Conservation (phyloP, 2,329 filamentous ascomycete genomes). For the Microdochium nivale region DNA sequence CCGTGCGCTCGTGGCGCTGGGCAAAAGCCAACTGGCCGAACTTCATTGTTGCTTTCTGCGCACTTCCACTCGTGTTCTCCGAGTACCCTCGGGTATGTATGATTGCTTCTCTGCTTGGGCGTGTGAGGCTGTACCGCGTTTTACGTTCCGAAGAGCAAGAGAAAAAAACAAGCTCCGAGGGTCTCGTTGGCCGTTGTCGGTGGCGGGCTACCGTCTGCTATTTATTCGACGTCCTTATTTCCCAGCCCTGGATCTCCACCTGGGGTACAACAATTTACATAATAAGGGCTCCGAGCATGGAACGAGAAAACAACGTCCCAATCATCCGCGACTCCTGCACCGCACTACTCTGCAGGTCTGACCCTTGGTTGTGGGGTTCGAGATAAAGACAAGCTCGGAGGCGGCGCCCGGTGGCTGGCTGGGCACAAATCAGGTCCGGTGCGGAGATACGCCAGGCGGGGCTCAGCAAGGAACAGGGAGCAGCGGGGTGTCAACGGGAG, state of each 20-base stretch:
- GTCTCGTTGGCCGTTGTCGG: background rate
- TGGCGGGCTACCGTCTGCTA: background rate
- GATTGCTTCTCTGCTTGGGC: too few relatives aligned
- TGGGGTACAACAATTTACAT: background rate
- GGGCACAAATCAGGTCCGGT: background rate
- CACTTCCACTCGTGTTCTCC: too few relatives aligned
- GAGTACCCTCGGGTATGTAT: too few relatives aligned
- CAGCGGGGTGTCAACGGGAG: too few relatives aligned
- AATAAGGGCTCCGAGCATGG: background rate
- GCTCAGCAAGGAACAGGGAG: too few relatives aligned
- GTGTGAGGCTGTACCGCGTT: too few relatives aligned
- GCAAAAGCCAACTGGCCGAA: slow-evolving; percentile 10
- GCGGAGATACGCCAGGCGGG: background rate
- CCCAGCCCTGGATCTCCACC: background rate
- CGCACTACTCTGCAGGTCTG: background rate
- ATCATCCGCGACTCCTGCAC: background rate
- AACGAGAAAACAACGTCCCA: background rate
- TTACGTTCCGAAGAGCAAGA: background rate
- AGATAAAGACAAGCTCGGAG: too few relatives aligned
- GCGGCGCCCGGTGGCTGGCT: background rate
- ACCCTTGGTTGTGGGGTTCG: background rate
- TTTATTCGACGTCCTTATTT: background rate
- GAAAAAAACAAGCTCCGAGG: background rate
- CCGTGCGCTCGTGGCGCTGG: slow-evolving; percentile 16
- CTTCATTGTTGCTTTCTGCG: background rate